These are phyloP conservation scores for Candida palmyrensis DNA, from an alignment of 805 yeast species.

Conservation along the genomic window DNA sequence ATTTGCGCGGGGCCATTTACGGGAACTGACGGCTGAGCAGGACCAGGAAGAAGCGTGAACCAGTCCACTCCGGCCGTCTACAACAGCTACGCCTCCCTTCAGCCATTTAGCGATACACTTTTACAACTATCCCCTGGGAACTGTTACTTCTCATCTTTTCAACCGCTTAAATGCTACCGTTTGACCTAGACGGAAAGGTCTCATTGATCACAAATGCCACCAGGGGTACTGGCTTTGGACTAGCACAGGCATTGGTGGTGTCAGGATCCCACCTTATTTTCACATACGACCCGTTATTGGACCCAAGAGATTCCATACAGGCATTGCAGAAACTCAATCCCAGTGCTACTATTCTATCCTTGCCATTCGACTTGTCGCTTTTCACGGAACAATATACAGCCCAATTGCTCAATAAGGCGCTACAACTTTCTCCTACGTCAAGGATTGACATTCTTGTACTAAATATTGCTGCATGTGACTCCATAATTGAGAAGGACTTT, in stretches of 20 bases:
- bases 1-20: too few relatives aligned
- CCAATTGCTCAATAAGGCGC: conserved; percentile 3
- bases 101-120: too few relatives aligned
- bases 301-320: conserved; percentile 5
- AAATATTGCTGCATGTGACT: conserved; percentile 12
- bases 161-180: too few relatives aligned
- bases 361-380: conserved; percentile 2
- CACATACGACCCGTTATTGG: conserved; percentile 7
- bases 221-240: conserved; percentile 14
- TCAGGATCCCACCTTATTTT: conserved; percentile 14
- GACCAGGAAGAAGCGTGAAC: too few relatives aligned
- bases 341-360: conserved; percentile 5
- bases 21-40: too few relatives aligned
- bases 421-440: conserved; percentile 6
- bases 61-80: too few relatives aligned
- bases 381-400: background rate
- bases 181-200: conserved; percentile 5
- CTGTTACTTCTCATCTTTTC: too few relatives aligned
- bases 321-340: conserved; percentile 6
- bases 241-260: conserved; percentile 10
- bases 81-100: too few relatives aligned
- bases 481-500: conserved; percentile 7
- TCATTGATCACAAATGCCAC: conserved; percentile 14
- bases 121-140: too few relatives aligned
- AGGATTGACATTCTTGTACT: conserved; percentile 10